Conservation (phyloP, 208 protist species). For the Herpetomonas muscarum region DNA sequence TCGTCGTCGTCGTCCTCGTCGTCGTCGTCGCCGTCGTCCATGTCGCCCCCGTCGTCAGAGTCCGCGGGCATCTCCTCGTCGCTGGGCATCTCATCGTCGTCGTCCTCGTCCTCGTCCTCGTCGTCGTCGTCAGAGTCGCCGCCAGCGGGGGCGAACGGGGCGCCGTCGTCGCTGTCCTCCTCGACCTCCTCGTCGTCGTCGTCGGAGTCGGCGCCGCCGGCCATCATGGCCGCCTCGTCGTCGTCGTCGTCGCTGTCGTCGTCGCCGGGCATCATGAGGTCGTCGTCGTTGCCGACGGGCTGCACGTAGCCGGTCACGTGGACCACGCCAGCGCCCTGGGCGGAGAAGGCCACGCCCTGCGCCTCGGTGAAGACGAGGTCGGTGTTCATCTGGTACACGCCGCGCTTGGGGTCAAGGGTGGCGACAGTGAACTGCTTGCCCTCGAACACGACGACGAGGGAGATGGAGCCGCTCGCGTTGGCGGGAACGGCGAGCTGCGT, state of each 20-base stretch:
- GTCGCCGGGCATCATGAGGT: conserved; percentile 23
- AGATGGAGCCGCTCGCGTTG: conserved; percentile 71
- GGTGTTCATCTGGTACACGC: conserved; percentile 78
- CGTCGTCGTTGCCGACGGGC: conserved; percentile 68
- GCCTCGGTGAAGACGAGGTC: conserved; percentile 84
- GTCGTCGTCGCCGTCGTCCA: conserved; percentile 10
- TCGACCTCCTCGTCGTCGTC: conserved; percentile 49
- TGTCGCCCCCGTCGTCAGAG: conserved; percentile 7
- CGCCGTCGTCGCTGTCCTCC: conserved; percentile 18
- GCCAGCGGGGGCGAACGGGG: conserved; percentile 11
- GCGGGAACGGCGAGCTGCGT: conserved; percentile 84
- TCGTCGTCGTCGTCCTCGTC: conserved; percentile 21
- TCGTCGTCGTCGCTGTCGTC: conserved; percentile 39
- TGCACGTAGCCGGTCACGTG: conserved; percentile 87
- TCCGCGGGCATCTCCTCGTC: conserved; percentile 24
- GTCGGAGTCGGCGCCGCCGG: conserved; percentile 25
- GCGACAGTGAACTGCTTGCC: conserved; percentile 88
- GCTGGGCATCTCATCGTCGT: conserved; percentile 23
- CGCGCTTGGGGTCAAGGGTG: conserved; percentile 81
- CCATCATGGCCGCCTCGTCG: conserved; percentile 23
- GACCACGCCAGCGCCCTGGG: conserved; percentile 63
- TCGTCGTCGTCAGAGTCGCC: conserved; percentile 20
- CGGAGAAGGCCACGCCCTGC: conserved; percentile 69
- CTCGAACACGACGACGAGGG: conserved; percentile 70
- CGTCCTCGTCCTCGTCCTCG: conserved; percentile 13